Percentiles rank a stretch among this genome's conserved stretches.
These are phyloP conservation scores for Chaetothyriales sp. DNA, from an alignment of 2,329 filamentous ascomycete genomes.

Conservation along the genomic window DNA sequence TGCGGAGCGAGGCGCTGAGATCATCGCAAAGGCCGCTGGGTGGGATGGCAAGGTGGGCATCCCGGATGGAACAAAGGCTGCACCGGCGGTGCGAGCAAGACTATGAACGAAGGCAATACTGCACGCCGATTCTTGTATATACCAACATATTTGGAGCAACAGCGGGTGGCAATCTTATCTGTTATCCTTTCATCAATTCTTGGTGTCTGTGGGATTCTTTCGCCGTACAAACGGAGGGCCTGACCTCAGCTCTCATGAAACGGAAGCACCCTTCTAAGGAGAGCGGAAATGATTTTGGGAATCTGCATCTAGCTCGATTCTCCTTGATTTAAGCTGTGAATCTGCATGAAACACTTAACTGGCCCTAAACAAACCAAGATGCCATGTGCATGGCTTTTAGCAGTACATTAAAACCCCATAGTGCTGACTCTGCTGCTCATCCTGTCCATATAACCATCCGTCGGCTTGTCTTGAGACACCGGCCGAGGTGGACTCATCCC, in stretches of 20 bases:
- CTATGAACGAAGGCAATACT: too few relatives aligned
- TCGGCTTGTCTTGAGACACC: background rate
- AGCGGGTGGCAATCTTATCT: too few relatives aligned
- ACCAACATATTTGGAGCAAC: too few relatives aligned
- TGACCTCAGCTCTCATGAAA: too few relatives aligned
- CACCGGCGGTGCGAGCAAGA: background rate
- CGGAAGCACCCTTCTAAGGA: background rate
- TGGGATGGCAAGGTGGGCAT: slow-evolving; percentile 33
- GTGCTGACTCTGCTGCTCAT: background rate
- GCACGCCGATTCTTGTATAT: too few relatives aligned
- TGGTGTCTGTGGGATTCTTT: too few relatives aligned
- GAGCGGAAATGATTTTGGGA: background rate
- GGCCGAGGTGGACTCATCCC: slow-evolving; percentile 20
- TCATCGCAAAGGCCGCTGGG: slow-evolving; percentile 61
- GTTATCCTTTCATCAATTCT: too few relatives aligned
- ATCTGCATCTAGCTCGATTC: background rate
- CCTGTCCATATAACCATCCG: background rate
- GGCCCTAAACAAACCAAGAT: background rate
- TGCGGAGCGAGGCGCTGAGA: slow-evolving; percentile 70
- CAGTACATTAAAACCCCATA: background rate
- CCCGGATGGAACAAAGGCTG: background rate
- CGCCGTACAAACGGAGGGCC: too few relatives aligned
- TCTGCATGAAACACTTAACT: background rate
- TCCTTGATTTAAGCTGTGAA: background rate
- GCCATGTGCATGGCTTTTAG: background rate